phyloP scores from a whole-genome alignment of 2,329 filamentous ascomycete genomes.

The Pestalotiopsis sp. region DNA sequence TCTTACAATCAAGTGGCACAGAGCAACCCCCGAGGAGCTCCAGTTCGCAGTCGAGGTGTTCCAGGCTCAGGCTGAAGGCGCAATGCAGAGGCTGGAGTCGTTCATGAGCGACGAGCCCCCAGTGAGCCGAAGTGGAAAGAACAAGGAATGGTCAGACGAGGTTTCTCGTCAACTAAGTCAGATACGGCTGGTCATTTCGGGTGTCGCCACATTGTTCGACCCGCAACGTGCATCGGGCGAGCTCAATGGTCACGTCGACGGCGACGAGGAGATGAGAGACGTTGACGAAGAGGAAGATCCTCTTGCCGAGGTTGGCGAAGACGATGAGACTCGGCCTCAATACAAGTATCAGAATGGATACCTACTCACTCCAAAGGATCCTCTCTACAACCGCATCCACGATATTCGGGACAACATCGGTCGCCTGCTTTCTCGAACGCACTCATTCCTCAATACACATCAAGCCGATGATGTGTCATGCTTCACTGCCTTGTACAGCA shows the following conservation, averaged over 20 bases:
- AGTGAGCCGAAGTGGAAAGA: constrained; percentile 89
- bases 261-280: constrained; percentile 55
- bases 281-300: constrained; percentile 57
- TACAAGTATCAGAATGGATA: constrained; percentile 92
- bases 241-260: constrained; percentile 39
- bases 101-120: constrained; percentile 82
- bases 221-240: constrained; percentile 68
- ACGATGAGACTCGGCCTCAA: constrained; percentile 81
- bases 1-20: constrained; percentile 89
- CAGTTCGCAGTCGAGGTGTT: constrained; percentile 90
- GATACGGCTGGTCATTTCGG: constrained; percentile 85
- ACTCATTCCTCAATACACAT: constrained; percentile 78
- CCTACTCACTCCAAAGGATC: constrained; percentile 62
- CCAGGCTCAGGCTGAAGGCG: constrained; percentile 77
- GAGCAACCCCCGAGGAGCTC: constrained; percentile 77
- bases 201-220: constrained; percentile 88
- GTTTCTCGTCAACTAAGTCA: constrained; percentile 88
- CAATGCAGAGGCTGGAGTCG: constrained; percentile 72
- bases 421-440: constrained; percentile 78
- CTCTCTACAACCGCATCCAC: constrained; percentile 77
- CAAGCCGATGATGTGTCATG: constrained; percentile 96
- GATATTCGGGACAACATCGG: constrained; percentile 80
- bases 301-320: constrained; percentile 68
- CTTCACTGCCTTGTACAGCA: constrained; percentile 89
- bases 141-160: constrained; percentile 99